phyloP scores from a whole-genome alignment of 2,329 filamentous ascomycete genomes.

The Ophiostoma montium region DNA sequence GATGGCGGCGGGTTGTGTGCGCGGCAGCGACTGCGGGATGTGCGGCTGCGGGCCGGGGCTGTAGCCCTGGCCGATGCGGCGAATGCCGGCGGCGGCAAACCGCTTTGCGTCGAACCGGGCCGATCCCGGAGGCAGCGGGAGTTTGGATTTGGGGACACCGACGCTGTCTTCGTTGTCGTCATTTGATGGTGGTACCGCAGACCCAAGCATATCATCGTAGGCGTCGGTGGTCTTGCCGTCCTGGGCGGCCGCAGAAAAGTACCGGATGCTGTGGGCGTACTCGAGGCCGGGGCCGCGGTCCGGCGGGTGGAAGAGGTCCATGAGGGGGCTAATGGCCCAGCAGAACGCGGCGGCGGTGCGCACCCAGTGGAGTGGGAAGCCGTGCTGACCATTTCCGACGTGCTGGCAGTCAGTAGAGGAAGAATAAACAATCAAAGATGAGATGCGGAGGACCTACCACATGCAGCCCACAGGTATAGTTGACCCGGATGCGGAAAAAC shows the following conservation, averaged over 20 bases:
- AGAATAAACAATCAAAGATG: background rate
- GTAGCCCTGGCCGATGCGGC: background rate
- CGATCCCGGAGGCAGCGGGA: background rate
- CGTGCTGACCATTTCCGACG: background rate
- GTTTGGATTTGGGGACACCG: no score
- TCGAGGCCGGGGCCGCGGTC: background rate
- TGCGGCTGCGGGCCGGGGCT: background rate
- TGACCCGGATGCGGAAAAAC: background rate
- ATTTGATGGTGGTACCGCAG: no score
- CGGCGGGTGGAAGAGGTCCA: constrained; percentile 4
- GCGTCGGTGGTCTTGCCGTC: background rate
- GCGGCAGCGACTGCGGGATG: background rate
- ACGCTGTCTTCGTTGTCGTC: no score
- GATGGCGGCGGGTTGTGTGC: background rate
- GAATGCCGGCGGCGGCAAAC: no score
- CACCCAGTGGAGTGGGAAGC: constrained; percentile 3
- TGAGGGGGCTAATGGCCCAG: constrained; percentile 3
- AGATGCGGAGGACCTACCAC: background rate
- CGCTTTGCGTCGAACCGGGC: background rate
- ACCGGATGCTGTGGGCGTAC: background rate
- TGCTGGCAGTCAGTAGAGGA: constrained; percentile 1
- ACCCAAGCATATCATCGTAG: background rate
- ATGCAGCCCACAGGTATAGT: constrained; percentile 4
- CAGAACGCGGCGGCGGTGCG: background rate
- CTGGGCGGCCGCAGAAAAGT: background rate